Conservation (phyloP, 2,329 filamentous ascomycete genomes). For the Microdochium trichocladiopsis region DNA sequence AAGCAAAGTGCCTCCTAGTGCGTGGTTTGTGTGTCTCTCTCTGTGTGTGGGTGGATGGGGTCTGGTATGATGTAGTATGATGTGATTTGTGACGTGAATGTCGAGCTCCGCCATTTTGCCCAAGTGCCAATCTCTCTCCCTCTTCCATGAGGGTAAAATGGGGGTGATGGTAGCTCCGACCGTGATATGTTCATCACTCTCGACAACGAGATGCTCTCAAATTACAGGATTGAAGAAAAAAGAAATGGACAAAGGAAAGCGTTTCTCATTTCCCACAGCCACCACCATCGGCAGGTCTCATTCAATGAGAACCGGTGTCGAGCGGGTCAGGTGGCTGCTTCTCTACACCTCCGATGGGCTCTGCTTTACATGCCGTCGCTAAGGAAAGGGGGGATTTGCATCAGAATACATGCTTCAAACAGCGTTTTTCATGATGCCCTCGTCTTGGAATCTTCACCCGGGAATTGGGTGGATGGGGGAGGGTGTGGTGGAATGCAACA, state of each 20-base stretch:
- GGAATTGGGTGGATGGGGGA: neutral
- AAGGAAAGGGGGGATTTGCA: neutral
- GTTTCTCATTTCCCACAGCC: neutral
- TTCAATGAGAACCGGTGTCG: neutral
- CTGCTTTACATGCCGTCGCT: neutral
- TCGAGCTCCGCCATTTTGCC: neutral
- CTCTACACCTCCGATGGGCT: neutral
- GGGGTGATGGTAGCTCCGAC: neutral
- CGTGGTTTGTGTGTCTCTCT: neutral
- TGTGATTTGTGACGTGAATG: neutral
- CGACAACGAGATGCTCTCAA: neutral
- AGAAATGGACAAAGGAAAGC: neutral
- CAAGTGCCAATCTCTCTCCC: neutral
- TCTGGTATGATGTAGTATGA: neutral
- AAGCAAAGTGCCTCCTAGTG: neutral
- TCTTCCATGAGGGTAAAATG: too few relatives aligned
- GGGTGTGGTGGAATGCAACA: neutral
- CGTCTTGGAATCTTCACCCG: neutral
- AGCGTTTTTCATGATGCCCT: neutral
- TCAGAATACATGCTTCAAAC: neutral
- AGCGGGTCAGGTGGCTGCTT: neutral
- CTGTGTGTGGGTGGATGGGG: neutral
- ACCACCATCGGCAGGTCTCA: neutral
- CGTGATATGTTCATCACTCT: neutral
- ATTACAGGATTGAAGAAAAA: neutral